phyloP scores from a whole-genome alignment of 441 rosid genomes.

The Populus hybrid region DNA sequence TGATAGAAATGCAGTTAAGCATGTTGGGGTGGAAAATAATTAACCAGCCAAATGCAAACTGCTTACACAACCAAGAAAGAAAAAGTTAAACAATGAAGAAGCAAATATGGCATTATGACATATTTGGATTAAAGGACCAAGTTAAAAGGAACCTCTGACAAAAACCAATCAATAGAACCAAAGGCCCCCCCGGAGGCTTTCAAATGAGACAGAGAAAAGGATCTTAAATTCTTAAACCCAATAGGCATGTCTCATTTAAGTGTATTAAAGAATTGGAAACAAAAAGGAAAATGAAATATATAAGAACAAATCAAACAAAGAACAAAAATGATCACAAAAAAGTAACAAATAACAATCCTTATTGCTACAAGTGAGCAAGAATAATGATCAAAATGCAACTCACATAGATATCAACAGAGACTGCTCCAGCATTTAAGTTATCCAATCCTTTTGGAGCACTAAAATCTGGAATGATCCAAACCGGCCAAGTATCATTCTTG shows the following conservation, averaged over 20 bases:
- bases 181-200: neutral
- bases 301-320: neutral
- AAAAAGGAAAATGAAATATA: neutral
- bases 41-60: neutral
- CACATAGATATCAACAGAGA: constrained; percentile 29
- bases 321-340: neutral
- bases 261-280: neutral
- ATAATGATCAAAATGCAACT: constrained; percentile 27
- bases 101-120: neutral
- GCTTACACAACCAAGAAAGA: neutral
- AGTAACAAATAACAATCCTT: constrained; percentile 4
- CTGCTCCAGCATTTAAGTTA: constrained; percentile 17
- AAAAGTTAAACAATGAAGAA: neutral
- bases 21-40: neutral
- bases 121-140: neutral
- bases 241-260: neutral
- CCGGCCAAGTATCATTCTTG: constrained; percentile 72
- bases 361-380: neutral
- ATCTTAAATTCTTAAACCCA: neutral
- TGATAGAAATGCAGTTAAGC: neutral
- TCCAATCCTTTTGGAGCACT: constrained; percentile 25
- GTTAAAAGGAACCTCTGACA: neutral
- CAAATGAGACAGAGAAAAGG: neutral
- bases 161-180: neutral
- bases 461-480: constrained; percentile 58